Conservation (phyloP, 768 basidiomycete genomes). For the Auriscalpium microsporum region DNA sequence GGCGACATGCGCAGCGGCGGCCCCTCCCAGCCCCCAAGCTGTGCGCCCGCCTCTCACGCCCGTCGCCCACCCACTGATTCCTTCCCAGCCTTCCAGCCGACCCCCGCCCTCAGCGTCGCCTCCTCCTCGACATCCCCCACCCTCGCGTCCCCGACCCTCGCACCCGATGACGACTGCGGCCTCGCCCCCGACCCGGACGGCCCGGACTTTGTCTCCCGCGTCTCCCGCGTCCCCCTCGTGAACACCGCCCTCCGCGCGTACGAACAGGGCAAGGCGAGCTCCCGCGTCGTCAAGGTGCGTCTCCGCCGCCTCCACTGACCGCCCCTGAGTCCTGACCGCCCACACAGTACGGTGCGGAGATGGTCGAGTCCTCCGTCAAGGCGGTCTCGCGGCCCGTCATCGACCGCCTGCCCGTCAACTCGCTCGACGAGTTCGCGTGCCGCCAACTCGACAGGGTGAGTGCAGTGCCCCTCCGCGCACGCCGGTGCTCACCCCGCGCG, state of each 20-base stretch:
- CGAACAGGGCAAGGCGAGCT: conserved; percentile 77
- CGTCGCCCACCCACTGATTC: not conserved
- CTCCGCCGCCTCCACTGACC: too few species aligned
- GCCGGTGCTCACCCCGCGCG: not conserved
- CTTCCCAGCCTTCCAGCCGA: conserved; percentile 25
- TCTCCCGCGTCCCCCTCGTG: conserved; percentile 65
- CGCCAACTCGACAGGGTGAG: conserved; percentile 77
- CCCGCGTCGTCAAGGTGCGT: conserved; percentile 74
- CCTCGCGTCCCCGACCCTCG: conserved; percentile 19
- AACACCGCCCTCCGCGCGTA: conserved; percentile 66
- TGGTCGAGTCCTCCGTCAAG: conserved; percentile 80
- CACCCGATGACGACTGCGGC: conserved; percentile 23
- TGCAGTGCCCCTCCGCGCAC: conserved; percentile 10
- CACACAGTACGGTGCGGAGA: conserved; percentile 75
- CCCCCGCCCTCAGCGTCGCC: conserved; percentile 25
- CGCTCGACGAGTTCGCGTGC: conserved; percentile 83
- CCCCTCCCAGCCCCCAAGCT: conserved; percentile 17
- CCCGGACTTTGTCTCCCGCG: conserved; percentile 41
- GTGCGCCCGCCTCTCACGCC: conserved; percentile 13
- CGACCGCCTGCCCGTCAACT: conserved; percentile 64
- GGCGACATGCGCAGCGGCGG: conserved; percentile 64
- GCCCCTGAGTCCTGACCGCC: not conserved
- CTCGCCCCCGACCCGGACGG: conserved; percentile 12
- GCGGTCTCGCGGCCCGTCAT: conserved; percentile 77
- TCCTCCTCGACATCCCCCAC: conserved; percentile 26